phyloP scores from a whole-genome alignment of 768 basidiomycete species.

The Mycena galopus region DNA sequence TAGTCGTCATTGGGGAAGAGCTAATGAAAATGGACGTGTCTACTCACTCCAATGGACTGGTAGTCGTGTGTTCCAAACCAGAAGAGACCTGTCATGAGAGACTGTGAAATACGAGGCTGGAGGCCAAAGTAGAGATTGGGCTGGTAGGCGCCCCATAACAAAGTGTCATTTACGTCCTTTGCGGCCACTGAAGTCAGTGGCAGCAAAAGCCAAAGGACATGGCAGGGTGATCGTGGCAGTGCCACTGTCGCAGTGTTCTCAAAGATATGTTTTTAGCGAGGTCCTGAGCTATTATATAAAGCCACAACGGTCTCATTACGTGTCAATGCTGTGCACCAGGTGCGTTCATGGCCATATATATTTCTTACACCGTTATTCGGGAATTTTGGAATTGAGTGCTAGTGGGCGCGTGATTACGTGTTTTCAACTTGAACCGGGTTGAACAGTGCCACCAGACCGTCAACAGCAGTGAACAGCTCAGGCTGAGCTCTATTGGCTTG shows the following conservation, averaged over 20 bases:
- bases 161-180: constrained; percentile 60
- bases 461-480: too few relatives aligned
- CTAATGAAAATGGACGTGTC: constrained; percentile 8
- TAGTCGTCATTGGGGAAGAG: constrained; percentile 47
- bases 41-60: constrained; percentile 74
- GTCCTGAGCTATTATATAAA: too few relatives aligned
- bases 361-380: too few relatives aligned
- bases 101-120: constrained; percentile 85
- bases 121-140: constrained; percentile 97
- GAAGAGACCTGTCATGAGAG: constrained; percentile 92
- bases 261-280: too few relatives aligned
- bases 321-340: too few relatives aligned
- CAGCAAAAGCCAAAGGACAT: constrained; percentile 58
- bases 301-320: too few relatives aligned
- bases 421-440: too few relatives aligned
- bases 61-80: constrained; percentile 95
- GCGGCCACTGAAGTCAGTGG: constrained; percentile 56
- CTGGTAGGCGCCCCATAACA: constrained; percentile 89
- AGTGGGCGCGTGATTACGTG: too few relatives aligned
- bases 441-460: too few relatives aligned
- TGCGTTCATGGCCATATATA: too few relatives aligned
- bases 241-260: not conserved
- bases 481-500: too few relatives aligned
- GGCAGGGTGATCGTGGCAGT: constrained; percentile 9
- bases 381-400: too few relatives aligned